A percentile compares a stretch with the other conserved stretches of the same genome.
These are phyloP conservation scores for Orbilia javanica DNA, from an alignment of 2,329 filamentous ascomycete genomes.

Conservation along the genomic window DNA sequence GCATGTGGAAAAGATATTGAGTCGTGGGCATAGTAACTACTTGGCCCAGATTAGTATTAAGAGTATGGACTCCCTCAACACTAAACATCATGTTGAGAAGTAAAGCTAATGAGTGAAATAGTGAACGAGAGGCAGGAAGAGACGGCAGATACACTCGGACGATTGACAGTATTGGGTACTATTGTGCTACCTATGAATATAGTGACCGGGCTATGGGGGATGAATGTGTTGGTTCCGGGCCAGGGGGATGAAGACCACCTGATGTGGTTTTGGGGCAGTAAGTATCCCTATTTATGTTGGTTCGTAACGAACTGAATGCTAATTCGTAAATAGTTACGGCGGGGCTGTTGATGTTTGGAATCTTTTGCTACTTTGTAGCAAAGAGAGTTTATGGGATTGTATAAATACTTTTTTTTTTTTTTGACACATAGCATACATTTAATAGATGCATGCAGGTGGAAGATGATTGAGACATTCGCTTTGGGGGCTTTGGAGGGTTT, in stretches of 20 bases:
- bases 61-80: slow-evolving; percentile 72
- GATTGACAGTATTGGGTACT: slow-evolving; percentile 93
- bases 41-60: slow-evolving; percentile 93
- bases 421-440: not conserved
- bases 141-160: slow-evolving; percentile 78
- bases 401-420: slow-evolving; percentile 63
- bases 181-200: slow-evolving; percentile 97
- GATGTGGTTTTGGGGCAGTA: slow-evolving; percentile 71
- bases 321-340: slow-evolving; percentile 70
- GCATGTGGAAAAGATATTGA: slow-evolving; percentile 98
- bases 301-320: slow-evolving; percentile 62
- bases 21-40: slow-evolving; percentile 93
- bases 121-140: slow-evolving; percentile 58
- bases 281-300: slow-evolving; percentile 64
- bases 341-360: slow-evolving; percentile 81
- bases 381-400: slow-evolving; percentile 87
- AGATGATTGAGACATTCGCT: not conserved
- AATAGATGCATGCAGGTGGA: not conserved
- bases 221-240: slow-evolving; percentile 85
- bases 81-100: not conserved
- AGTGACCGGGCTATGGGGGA: slow-evolving; percentile 85
- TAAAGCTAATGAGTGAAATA: slow-evolving; percentile 7
- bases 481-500: not conserved
- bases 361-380: slow-evolving; percentile 82
- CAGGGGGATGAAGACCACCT: slow-evolving; percentile 66